Base-by-base conservation (phyloP, 805 yeast genomes). In the Sugiyamaella valdiviana region DNA sequence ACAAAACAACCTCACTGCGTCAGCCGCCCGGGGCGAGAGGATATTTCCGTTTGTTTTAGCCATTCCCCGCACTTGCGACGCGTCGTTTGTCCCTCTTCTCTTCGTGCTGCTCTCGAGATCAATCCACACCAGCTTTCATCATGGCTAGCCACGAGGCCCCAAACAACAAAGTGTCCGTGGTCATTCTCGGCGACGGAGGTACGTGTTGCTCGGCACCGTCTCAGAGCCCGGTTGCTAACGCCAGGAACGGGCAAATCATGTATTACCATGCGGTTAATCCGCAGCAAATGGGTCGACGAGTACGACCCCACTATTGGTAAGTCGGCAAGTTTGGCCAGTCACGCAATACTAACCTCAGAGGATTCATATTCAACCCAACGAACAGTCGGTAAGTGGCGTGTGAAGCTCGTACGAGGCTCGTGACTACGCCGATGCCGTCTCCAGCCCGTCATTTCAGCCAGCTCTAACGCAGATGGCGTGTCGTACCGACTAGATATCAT, bases 401-500 rank as follows among this genome's bases (percentile, higher is more conserved):
- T 17, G 14, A 20, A 15, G 23, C 5, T 9, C 10, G 7, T 6
- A 7, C 5, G 26, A 21, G 5, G 23, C 19, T 5, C 6, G 38
- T 21, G 24, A 10, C 15, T 9, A 17, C 7, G 15, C 15, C 9
- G 17, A n/a, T 37, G 40, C 14, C 9, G 17, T 15, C 9, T 9
- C 9, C 20, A 10, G 15, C 7, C 7, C 9, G 17, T 9, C 12
- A n/a, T n/a, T n/a, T n/a, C n/a, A n/a, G n/a, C n/a, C n/a, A 7
- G 20, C 9, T 9, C 48, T 45, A 29, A 71, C 80, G 23, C 46
- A 22, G 80, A 80, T 57, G 77, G 75, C n/a, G 74, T 72, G 46
- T 70, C 68, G 23, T 75, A 74, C 36, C 67, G 74, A 9, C 56
- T 77, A 43, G 85, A 82, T 60, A 78, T 83, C 42, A 71, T 83